Evolutionary conservation across 2,329 filamentous ascomycete genomes (phyloP).

Genomic region (Aspergillus sp.): DNA sequence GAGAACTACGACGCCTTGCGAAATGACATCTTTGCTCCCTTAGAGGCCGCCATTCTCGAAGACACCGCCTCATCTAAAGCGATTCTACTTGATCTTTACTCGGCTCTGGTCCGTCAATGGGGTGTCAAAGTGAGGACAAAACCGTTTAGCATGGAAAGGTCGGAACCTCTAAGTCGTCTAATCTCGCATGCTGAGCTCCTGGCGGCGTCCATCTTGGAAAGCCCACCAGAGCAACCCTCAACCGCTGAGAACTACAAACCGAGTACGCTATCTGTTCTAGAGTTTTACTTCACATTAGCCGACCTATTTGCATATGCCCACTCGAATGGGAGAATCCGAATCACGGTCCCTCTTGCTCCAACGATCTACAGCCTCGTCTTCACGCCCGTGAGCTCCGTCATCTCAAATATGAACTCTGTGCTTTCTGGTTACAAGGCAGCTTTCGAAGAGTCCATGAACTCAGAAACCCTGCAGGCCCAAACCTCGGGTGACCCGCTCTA

Average conservation of each 20-base stretch:
- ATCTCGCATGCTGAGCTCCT: conserved; percentile 55
- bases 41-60: conserved; percentile 43
- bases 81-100: conserved; percentile 67
- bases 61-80: conserved; percentile 52
- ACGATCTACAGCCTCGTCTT: conserved; percentile 73
- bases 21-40: conserved; percentile 34
- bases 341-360: conserved; percentile 66
- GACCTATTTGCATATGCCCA: conserved; percentile 54
- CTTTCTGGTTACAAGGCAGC: conserved; percentile 71
- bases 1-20: conserved; percentile 35
- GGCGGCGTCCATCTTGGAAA: conserved; percentile 60
- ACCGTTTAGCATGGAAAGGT: conserved; percentile 27
- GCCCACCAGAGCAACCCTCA: conserved; percentile 30
- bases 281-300: conserved; percentile 68
- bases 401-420: conserved; percentile 69
- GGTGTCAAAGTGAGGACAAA: conserved; percentile 34
- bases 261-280: conserved; percentile 55
- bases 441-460: conserved; percentile 63
- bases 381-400: conserved; percentile 58
- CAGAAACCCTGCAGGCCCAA: conserved; percentile 33
- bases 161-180: conserved; percentile 40
- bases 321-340: conserved; percentile 58
- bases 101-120: conserved; percentile 61
- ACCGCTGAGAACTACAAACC: conserved; percentile 23
- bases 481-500: conserved; percentile 45